Base-by-base conservation (phyloP, 192 early-diverging fungal genomes). In the Coemansia asiatica region DNA sequence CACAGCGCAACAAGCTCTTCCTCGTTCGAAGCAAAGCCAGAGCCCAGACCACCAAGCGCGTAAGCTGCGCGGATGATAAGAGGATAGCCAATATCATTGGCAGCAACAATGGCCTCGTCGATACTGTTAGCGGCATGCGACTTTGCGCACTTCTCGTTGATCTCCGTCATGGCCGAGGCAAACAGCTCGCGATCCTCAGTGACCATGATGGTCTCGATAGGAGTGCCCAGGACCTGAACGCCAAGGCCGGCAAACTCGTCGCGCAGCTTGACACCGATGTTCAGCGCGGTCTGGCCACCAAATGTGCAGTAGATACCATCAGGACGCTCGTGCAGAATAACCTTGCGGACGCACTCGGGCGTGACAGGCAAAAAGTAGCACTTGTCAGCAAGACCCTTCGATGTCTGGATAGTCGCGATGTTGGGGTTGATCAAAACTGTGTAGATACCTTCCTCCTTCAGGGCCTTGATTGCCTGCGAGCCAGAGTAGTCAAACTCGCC, bases 401-500 rank as follows among this genome's bases (percentile, higher is more conserved):
- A 95, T 8, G 97, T 98, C 87, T 98, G 97, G 77, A 98, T 97
- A 23, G 97, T 98, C 21, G 96, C 96, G 78, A 98, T 98, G 86
- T 98, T 98, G 58, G 97, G 95, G 69, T 98, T 98, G 79, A 98
- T 96, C 46, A 98, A 79, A 58, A 98, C 84, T n/a, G 97, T 98
- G 76, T 95, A 94, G 64, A 98, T 93, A 19, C 90, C 91, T 72
- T 96, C 94, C 74, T 97, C 95, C 82, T 94, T 96, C 60, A 98
- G 84, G 26, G 97, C 97, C 84, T 98, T 98, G 86, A 98, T 98
- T 6, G 95, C 95, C 83, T 94, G 85, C 31, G 92, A 93, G 40
- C 95, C 95, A 72, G 96, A 98, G 84, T 98, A 98, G 81, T 98
- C 96, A 68, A 98, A 98, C 85, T 98, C 96, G 54, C 96, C 97